These are phyloP conservation scores for Camellia granthamiana DNA, from an alignment of 148 eudicot genomes.

Conservation along the genomic window DNA sequence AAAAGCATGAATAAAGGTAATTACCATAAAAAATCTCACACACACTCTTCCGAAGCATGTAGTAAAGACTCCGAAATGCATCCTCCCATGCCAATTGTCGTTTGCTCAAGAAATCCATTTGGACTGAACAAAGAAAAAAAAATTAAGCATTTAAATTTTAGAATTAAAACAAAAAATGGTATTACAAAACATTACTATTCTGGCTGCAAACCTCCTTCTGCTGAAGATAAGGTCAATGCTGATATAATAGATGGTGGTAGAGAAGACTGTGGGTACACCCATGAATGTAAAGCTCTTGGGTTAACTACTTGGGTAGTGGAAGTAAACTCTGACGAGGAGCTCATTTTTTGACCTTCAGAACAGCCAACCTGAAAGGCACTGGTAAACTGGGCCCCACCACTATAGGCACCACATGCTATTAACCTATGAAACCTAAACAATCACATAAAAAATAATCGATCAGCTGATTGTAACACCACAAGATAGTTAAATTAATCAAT, in stretches of 20 bases:
- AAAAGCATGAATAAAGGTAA: constrained; percentile 11
- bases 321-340: constrained; percentile 14
- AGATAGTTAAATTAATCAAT: constrained; percentile 1
- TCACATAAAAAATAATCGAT: not conserved
- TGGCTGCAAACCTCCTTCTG: constrained; percentile 57
- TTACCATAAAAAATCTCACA: constrained; percentile 91
- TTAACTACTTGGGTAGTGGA: constrained; percentile 26
- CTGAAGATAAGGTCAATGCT: constrained; percentile 50
- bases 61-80: constrained; percentile 85
- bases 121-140: constrained; percentile 38
- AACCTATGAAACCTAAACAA: constrained; percentile 79
- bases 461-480: constrained; percentile 4
- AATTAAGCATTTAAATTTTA: not conserved
- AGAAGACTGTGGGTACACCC: constrained; percentile 93
- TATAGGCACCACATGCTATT: constrained; percentile 47
- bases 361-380: constrained; percentile 25
- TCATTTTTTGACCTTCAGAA: constrained; percentile 23
- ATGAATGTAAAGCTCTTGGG: constrained; percentile 45
- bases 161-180: not conserved
- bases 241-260: constrained; percentile 72
- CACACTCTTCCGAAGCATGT: constrained; percentile 68
- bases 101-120: constrained; percentile 67
- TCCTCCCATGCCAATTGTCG: constrained; percentile 94
- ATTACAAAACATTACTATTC: not conserved
- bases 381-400: constrained; percentile 35